Evolutionary conservation across 106 monocot genomes (phyloP), one percentile per base, ranked within the genome.

Genomic region (Alisma plantagoaquatica): DNA sequence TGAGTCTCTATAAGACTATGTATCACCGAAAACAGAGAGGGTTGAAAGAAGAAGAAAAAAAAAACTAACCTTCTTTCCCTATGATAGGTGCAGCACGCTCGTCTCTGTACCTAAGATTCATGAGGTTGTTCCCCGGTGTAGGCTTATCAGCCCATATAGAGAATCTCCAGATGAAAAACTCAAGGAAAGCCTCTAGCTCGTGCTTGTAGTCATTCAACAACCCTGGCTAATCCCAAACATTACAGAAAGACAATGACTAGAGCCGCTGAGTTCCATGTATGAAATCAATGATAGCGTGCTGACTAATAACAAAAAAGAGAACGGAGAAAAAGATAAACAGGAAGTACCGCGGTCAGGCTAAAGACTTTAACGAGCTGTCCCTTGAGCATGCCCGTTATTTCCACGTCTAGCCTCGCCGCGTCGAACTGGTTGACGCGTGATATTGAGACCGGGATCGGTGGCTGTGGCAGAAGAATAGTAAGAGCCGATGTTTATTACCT

Each of bases 111-210:
- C 98, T 90, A 49, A 99, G 64, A 75, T 99, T 99, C 98, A 99
- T 99, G 31, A 99, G 76, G 11, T 79, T 76, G 70, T 99, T 99
- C 31, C 98, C 98, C 2, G 98, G 90, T 22, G 98, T 99, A 16
- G 90, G 90, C 68, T 99, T 99, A 47, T 99, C 98, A 8, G 86
- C 98, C 90, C 98, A 99, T 38, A 99, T 99, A 19, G 98, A 99
- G 67, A 99, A 99, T 67, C 98, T 99, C 98, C 98, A 99, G 3
- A 99, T 90, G 44, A 99, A 86, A 59, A 99, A 99, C 72, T 99
- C 90, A 20, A 99, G 82, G 61, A 99, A 99, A n/a, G 86, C 82
- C 59, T 99, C 85, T 7, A 99, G 82, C 58, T 99, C 98, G 20
- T 85, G 73, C 69, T 91, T 90, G 54, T 99, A 99, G 70, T 99